Conservation (phyloP, 805 yeast genomes). For the Wickerhamiella vanderwaltii region DNA sequence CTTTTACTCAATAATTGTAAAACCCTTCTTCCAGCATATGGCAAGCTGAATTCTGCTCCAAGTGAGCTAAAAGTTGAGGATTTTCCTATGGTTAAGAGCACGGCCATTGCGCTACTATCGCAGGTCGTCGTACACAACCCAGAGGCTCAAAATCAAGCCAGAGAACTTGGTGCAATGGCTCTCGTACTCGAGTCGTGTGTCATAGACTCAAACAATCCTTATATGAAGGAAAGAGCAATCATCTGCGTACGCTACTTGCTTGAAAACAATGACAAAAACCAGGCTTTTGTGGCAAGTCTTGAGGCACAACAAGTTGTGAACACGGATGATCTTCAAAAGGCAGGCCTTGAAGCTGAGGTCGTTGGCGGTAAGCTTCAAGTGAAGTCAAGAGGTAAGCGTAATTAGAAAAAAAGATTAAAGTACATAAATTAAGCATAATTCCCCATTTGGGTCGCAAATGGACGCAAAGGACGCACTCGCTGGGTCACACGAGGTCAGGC, state of each 20-base stretch:
- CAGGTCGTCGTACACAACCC: slow-evolving; percentile 40
- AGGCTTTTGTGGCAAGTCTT: slow-evolving; percentile 56
- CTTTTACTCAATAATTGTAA: slow-evolving; percentile 11
- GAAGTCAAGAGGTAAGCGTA: background rate
- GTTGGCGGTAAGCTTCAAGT: slow-evolving; percentile 50
- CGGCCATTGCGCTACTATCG: slow-evolving; percentile 55
- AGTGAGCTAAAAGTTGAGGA: slow-evolving; percentile 12
- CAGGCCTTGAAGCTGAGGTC: slow-evolving; percentile 68
- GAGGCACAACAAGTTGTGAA: slow-evolving; percentile 63
- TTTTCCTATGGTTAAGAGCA: slow-evolving; percentile 56
- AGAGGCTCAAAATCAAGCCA: slow-evolving; percentile 51
- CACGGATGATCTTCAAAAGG: slow-evolving; percentile 47
- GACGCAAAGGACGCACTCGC: background rate
- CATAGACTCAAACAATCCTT: slow-evolving; percentile 82
- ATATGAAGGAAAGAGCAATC: slow-evolving; percentile 60
- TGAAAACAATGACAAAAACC: slow-evolving; percentile 54
- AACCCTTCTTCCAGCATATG: slow-evolving; percentile 9
- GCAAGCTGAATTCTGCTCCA: slow-evolving; percentile 11
- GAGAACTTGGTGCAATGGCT: slow-evolving; percentile 57
- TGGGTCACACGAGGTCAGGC: slow-evolving; percentile 2
- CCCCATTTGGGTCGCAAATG: too few relatives aligned
- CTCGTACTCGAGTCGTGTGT: slow-evolving; percentile 67
- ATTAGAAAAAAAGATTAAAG: background rate
- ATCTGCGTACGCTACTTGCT: slow-evolving; percentile 62
- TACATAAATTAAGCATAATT: background rate